These are phyloP conservation scores for Phellinidium pouzarii DNA, from an alignment of 1,284 basidiomycete species.

Conservation along the genomic window DNA sequence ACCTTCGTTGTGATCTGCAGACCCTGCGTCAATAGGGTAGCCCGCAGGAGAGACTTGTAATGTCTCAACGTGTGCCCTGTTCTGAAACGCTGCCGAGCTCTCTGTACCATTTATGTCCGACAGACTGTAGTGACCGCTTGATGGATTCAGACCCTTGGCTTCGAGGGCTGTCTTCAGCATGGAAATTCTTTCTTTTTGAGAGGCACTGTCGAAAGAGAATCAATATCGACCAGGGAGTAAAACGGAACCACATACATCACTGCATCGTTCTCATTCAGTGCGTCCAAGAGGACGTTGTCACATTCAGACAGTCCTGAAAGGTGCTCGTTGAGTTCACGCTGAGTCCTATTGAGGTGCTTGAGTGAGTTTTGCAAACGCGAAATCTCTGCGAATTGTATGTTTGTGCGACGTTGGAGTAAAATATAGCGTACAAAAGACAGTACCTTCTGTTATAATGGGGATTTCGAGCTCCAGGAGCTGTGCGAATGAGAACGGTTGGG, in stretches of 20 bases:
- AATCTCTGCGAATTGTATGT: conserved; percentile 7
- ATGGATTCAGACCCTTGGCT: conserved; percentile 9
- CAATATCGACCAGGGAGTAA: background rate
- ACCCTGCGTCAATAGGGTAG: background rate
- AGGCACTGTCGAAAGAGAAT: conserved; percentile 4
- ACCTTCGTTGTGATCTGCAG: background rate
- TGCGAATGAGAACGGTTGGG: conserved; percentile 13
- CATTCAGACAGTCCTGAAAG: conserved; percentile 1
- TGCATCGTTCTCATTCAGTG: conserved; percentile 14
- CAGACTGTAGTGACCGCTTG: conserved; percentile 10
- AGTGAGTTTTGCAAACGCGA: conserved; percentile 16
- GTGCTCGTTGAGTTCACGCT: conserved; percentile 3
- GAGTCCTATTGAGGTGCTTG: conserved; percentile 11
- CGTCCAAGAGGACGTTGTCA: conserved; percentile 6
- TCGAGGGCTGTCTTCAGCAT: conserved; percentile 17
- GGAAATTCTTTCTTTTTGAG: conserved; percentile 16
- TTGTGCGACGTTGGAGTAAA: background rate
- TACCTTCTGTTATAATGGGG: conserved; percentile 15
- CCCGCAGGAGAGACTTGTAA: background rate
- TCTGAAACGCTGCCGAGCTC: background rate
- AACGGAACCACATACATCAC: conserved; percentile 12
- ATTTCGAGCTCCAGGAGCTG: conserved; percentile 11
- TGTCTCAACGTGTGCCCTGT: background rate
- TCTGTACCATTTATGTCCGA: background rate
- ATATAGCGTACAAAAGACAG: background rate